Evolutionary conservation across 179 eudicot species (phyloP), one percentile per base, ranked within the genome.

Genomic region (Drosera spatulata): DNA sequence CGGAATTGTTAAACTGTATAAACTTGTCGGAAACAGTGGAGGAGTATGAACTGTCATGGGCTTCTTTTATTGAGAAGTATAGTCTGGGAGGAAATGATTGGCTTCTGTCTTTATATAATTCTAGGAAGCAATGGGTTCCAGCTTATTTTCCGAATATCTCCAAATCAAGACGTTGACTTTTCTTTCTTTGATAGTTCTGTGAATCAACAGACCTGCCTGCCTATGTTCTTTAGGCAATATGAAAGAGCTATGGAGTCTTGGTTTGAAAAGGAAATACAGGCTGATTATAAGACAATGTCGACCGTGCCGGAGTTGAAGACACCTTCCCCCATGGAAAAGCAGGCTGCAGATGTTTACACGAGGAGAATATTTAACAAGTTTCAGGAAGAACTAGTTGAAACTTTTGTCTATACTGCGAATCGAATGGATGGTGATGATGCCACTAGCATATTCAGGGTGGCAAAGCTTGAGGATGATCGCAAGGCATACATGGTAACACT

Each of bases 251-350:
- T 87, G 67, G 91, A 82, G 69, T 68, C 65, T 71, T 82, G 86
- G 40, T 70, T 75, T 58, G 91, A 80, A 70, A 85, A 76, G 72
- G 95, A 79, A 71, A 66, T 71, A 10, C 88, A 87, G 65, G 91
- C 88, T 45, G 95, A 87, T 85, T 80, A 70, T 53, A 83, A 82
- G 50, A 82, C 88, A 38, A 59, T 79, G 51, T 75, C 82, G 71
- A 82, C 78, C 56, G 67, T 77, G 1, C 91, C 95, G 22, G 74
- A 73, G 42, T 60, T 85, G 65, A 80, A 74, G 74, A 87, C 95
- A 55, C 88, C 91, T 1, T 87, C 91, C 8, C 95, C 95, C 6
- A 87, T 87, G 91, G 95, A 87, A 70, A 82, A 82, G 71, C 95
- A 87, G 60, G 88, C 86, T 49, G 95, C 88, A 46, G 75, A 66